Evolutionary conservation across 352 stramenopile species (phyloP).

Genomic region (Pythium folliculosum): DNA sequence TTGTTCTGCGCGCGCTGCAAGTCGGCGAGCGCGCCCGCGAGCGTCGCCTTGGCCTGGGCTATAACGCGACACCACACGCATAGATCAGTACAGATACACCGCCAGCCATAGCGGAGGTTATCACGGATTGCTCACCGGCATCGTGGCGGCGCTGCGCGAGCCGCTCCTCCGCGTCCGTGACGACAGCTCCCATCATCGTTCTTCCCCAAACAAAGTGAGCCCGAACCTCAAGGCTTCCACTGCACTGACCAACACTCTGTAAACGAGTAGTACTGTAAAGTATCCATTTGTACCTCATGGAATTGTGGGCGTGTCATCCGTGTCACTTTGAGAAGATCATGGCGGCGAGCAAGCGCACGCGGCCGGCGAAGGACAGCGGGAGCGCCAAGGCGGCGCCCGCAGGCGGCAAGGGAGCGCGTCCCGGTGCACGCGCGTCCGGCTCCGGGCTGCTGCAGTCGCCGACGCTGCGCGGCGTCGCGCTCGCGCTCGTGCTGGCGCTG

Average conservation of each 20-base stretch:
- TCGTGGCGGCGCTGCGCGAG: constrained; percentile 23
- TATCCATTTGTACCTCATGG: background rate
- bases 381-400: background rate
- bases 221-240: background rate
- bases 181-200: constrained; percentile 23
- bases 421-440: background rate
- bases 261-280: background rate
- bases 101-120: too few species aligned
- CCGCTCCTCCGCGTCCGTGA: constrained; percentile 25
- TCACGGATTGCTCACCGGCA: constrained; percentile 4
- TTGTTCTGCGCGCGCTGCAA: constrained; percentile 50
- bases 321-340: background rate
- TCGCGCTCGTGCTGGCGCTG: constrained; percentile 12
- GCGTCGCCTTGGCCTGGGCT: constrained; percentile 23
- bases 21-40: constrained; percentile 36
- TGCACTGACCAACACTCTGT: background rate
- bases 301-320: background rate
- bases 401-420: background rate
- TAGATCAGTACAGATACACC: background rate
- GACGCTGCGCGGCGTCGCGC: constrained; percentile 7
- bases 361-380: constrained; percentile 5
- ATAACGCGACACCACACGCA: background rate
- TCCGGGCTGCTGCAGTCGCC: constrained; percentile 14
- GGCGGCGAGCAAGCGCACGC: constrained; percentile 16
- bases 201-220: background rate